phyloP scores from a whole-genome alignment of 1,284 basidiomycete species.

The Volvariella volvacea region DNA sequence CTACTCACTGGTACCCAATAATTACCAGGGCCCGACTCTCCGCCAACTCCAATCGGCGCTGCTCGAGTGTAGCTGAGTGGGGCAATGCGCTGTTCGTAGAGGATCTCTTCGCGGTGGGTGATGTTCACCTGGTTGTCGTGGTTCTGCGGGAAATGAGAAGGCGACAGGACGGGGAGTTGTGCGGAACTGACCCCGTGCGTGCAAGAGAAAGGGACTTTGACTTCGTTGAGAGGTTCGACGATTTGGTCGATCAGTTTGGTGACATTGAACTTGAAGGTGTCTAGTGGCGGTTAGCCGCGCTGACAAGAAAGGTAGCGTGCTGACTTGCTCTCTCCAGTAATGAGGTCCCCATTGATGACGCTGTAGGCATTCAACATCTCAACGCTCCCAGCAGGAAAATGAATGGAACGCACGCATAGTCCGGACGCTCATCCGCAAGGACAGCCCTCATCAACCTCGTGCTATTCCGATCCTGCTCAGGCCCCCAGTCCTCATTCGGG shows the following conservation, averaged over 20 bases:
- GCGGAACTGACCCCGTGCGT: conserved; percentile 45
- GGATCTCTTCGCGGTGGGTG: conserved; percentile 54
- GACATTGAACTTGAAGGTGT: conserved; percentile 54
- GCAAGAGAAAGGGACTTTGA: conserved; percentile 44
- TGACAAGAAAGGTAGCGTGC: conserved; percentile 1
- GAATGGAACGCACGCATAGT: conserved; percentile 53
- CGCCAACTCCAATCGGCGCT: conserved; percentile 53
- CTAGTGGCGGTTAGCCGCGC: conserved; percentile 23
- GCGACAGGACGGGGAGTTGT: not conserved
- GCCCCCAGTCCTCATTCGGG: conserved; percentile 61
- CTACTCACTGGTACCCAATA: conserved; percentile 60
- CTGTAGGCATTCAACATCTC: conserved; percentile 22
- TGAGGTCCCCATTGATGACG: conserved; percentile 57
- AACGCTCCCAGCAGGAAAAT: conserved; percentile 35
- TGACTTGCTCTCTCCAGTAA: conserved; percentile 57
- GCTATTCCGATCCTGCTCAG: conserved; percentile 54
- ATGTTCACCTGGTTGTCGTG: conserved; percentile 67
- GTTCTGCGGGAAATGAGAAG: conserved; percentile 33
- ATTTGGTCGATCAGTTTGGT: conserved; percentile 44
- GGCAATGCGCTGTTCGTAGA: conserved; percentile 46
- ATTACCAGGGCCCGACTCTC: conserved; percentile 53
- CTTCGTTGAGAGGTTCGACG: conserved; percentile 39
- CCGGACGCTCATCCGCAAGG: conserved; percentile 46
- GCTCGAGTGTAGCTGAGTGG: conserved; percentile 57
- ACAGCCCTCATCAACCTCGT: conserved; percentile 46